Conservation (phyloP, 2,329 filamentous ascomycete genomes). For the Aspergillus tamarii region DNA sequence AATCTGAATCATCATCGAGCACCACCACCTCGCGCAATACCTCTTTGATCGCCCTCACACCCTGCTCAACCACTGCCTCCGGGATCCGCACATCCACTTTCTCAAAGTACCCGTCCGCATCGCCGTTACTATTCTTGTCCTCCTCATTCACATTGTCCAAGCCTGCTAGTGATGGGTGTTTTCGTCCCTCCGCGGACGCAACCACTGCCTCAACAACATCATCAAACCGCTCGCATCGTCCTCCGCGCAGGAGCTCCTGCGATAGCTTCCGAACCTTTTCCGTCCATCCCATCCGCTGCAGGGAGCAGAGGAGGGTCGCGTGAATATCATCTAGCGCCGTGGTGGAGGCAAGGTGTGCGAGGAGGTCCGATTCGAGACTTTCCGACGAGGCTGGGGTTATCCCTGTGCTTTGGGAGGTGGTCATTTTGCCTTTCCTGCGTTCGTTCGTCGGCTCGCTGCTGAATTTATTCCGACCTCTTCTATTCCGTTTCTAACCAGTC, state of each 20-base stretch:
- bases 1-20: conserved; percentile 43
- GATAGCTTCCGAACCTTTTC: conserved; percentile 58
- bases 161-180: conserved; percentile 31
- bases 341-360: conserved; percentile 51
- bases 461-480: background rate
- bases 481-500: background rate
- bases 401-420: conserved; percentile 15
- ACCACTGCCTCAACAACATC: conserved; percentile 60
- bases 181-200: conserved; percentile 45
- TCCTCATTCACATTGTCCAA: conserved; percentile 28
- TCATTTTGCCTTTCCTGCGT: background rate
- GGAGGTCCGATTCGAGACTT: conserved; percentile 42
- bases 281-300: conserved; percentile 63
- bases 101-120: conserved; percentile 34
- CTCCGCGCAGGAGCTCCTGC: conserved; percentile 59
- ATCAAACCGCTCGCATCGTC: conserved; percentile 60
- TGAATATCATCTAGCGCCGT: conserved; percentile 61
- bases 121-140: conserved; percentile 13
- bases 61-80: conserved; percentile 52
- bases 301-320: conserved; percentile 55
- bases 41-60: conserved; percentile 54
- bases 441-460: background rate
- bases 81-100: conserved; percentile 54
- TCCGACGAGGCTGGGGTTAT: conserved; percentile 27
- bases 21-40: conserved; percentile 56